Base-by-base conservation (phyloP, 768 basidiomycete species). In the Coprinopsis sp. region DNA sequence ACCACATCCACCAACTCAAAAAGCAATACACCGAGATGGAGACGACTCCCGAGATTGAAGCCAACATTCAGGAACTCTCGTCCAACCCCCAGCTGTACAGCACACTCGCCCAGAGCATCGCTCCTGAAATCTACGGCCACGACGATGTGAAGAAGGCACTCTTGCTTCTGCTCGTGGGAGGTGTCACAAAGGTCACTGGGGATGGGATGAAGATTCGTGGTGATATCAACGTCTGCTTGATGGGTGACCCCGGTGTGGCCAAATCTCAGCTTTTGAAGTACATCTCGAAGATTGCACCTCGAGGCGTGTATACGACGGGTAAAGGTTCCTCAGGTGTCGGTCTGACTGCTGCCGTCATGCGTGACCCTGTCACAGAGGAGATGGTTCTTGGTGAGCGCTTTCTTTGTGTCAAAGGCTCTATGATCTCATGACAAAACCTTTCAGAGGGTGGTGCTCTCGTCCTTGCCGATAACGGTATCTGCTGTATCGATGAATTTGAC, bases 151-250 rank as follows among this genome's bases (percentile, higher is more conserved):
- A 99, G 69, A 98, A 98, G 62, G 95, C 95, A 0, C 70, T 99
- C 24, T 68, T 99, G 10, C 68, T 99, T 4, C 72, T 99, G 2
- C 78, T 99, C 12, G 91, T 99, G 23, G 96, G 96, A 10, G 96
- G 96, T 30, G 93, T 94, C 1, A 96, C 91, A 36, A 99, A 99
- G 69, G 74, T 79, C 29, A 91, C 93, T 64, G 89, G 90, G 5
- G 96, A 99, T 59, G 96, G 96, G 12, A 92, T 99, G 91, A 97
- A 91, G 67, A 98, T 99, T 61, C 81, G 96, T 60, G 96, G 96
- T 23, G 96, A 98, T 64, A 74, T 99, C 68, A 99, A 99, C 58
- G 72, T 99, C 14, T 99, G 96, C 66, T 67, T 99, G 33, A 99
- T 99, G 96, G 96, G 96, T 55, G 96, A 99, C 65, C 96, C 96